A percentile compares a stretch with the other conserved stretches of the same genome.
Evolutionary conservation across 78 protist species (phyloP).

Genomic region (Creolimax fragrantissima): DNA sequence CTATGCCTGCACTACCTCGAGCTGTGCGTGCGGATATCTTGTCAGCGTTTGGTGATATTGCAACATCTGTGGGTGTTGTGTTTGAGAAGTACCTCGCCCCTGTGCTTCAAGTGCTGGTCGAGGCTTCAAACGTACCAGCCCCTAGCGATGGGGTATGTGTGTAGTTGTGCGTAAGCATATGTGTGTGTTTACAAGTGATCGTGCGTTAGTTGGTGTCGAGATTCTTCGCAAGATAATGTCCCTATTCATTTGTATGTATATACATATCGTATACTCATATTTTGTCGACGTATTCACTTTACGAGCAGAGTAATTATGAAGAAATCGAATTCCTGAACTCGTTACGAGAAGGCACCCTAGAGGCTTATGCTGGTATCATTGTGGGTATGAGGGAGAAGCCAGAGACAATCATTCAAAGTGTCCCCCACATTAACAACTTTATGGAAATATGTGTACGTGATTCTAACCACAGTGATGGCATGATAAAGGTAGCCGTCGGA

Average conservation of each 20-base stretch:
- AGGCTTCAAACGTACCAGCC: neutral
- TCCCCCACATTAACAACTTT: neutral
- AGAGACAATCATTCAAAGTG: neutral
- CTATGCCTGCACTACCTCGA: conserved; percentile 21
- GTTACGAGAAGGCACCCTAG: neutral
- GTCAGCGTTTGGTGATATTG: conserved; percentile 74
- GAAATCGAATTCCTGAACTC: neutral
- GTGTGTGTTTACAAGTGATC: too few species aligned
- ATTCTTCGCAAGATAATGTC: too few species aligned
- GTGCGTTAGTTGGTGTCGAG: too few species aligned
- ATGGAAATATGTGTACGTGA: neutral
- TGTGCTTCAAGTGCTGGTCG: neutral
- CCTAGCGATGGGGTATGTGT: too few species aligned
- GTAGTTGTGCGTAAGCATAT: too few species aligned
- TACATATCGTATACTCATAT: too few species aligned
- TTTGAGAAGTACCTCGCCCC: neutral
- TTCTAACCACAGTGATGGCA: neutral
- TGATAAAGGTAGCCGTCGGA: neutral
- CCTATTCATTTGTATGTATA: too few species aligned
- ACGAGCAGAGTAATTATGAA: neutral
- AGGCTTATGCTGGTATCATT: neutral
- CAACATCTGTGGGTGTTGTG: conserved; percentile 47
- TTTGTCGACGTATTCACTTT: neutral
- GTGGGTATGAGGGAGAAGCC: neutral
- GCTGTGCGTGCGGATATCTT: conserved; percentile 68